These are phyloP conservation scores for Tulasnella sp. DNA, from an alignment of 768 basidiomycete species.

Conservation along the genomic window DNA sequence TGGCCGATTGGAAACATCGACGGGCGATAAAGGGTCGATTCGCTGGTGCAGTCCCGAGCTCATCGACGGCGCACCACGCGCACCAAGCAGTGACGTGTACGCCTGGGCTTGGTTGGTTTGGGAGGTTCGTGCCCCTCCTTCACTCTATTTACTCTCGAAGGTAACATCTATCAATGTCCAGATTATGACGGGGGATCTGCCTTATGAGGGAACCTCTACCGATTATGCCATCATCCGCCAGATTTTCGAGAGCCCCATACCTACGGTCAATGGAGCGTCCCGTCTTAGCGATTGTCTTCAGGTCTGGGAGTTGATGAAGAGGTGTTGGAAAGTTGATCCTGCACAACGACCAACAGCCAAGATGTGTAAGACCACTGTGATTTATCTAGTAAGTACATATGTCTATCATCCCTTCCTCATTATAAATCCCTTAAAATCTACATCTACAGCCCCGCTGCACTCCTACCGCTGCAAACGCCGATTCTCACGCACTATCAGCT, in stretches of 20 bases:
- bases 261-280: neutral
- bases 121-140: neutral
- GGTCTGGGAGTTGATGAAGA: neutral
- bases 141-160: neutral
- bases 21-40: slow-evolving; percentile 9
- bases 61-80: neutral
- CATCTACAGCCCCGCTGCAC: neutral
- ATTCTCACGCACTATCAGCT: neutral
- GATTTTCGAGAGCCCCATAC: neutral
- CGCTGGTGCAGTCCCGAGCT: slow-evolving; percentile 17
- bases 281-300: neutral
- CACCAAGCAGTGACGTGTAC: neutral
- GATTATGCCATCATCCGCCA: neutral
- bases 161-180: neutral
- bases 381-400: neutral
- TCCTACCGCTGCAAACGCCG: neutral
- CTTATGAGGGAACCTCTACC: neutral
- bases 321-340: neutral
- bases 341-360: neutral
- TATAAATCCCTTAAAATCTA: neutral
- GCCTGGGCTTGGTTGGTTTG: slow-evolving; percentile 1
- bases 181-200: neutral
- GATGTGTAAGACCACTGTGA: neutral
- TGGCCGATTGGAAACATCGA: slow-evolving; percentile 5
- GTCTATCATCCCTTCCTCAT: neutral